A percentile compares a stretch with the other conserved stretches of the same genome.
These are phyloP conservation scores for Thamnidium elegans DNA, from an alignment of 192 early-diverging fungal species.

Conservation along the genomic window DNA sequence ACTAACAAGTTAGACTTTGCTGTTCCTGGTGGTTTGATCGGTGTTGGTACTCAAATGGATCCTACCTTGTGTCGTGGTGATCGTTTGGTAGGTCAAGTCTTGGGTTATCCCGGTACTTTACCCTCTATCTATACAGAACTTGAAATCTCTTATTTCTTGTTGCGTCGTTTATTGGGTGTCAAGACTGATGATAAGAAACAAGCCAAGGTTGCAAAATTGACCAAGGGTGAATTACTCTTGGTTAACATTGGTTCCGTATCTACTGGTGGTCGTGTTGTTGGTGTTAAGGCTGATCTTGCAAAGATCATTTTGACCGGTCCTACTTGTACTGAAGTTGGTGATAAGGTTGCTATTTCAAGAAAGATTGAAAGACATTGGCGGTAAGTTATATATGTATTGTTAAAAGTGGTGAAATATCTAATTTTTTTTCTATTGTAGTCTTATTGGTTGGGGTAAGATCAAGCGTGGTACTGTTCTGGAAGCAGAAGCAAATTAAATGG, in stretches of 20 bases:
- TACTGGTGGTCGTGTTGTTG: constrained; percentile 91
- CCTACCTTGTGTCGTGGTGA: constrained; percentile 95
- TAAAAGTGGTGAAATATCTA: too few relatives aligned
- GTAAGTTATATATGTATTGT: too few relatives aligned
- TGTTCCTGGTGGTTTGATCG: constrained; percentile 98
- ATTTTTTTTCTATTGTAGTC: constrained; percentile 44
- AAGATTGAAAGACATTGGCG: constrained; percentile 98
- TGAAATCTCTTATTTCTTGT: constrained; percentile 96
- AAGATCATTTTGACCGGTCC: constrained; percentile 89
- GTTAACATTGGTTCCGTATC: constrained; percentile 96
- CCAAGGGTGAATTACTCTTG: constrained; percentile 91
- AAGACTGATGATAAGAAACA: constrained; percentile 98
- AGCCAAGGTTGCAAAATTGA: constrained; percentile 89
- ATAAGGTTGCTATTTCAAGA: constrained; percentile 93
- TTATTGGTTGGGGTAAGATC: constrained; percentile 99
- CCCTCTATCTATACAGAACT: constrained; percentile 93
- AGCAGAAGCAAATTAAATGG: constrained; percentile 44
- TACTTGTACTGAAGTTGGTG: constrained; percentile 92
- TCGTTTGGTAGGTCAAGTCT: constrained; percentile 93
- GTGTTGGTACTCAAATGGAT: constrained; percentile 95
- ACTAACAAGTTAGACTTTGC: constrained; percentile 92
- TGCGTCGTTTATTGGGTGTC: constrained; percentile 94
- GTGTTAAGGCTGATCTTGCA: constrained; percentile 92
- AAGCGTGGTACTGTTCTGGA: constrained; percentile 78
- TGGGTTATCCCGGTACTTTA: constrained; percentile 87